Evolutionary conservation across 1,139 yeast species (phyloP).

Genomic region (Ogataea hybrid): DNA sequence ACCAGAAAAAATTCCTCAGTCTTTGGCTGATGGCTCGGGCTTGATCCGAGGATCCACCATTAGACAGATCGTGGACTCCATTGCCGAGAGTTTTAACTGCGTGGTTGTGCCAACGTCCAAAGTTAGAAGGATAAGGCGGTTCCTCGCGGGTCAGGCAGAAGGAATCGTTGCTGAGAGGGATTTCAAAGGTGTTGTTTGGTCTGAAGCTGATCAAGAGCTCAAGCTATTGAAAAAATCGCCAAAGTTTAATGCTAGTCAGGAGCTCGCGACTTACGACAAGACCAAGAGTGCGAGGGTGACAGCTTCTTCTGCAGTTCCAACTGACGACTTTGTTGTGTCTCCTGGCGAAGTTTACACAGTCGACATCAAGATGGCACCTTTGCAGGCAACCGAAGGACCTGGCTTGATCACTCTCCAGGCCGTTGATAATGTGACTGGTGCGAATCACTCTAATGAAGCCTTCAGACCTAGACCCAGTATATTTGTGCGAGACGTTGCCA

Average conservation of each 20-base stretch:
- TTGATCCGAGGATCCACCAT: slow-evolving; percentile 63
- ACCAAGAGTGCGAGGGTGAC: slow-evolving; percentile 35
- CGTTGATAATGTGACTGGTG: slow-evolving; percentile 61
- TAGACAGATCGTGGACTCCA: slow-evolving; percentile 71
- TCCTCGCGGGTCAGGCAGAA: slow-evolving; percentile 93
- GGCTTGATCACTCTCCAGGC: slow-evolving; percentile 69
- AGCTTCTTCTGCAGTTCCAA: slow-evolving; percentile 55
- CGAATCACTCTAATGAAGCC: slow-evolving; percentile 49
- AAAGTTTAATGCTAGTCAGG: slow-evolving; percentile 29
- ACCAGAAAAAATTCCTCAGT: slow-evolving; percentile 68
- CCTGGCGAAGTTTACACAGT: slow-evolving; percentile 87
- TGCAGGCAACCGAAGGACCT: slow-evolving; percentile 45
- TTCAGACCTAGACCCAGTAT: slow-evolving; percentile 68
- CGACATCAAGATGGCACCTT: slow-evolving; percentile 79
- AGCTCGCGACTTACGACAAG: slow-evolving; percentile 38
- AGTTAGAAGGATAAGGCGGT: slow-evolving; percentile 87
- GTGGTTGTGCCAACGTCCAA: slow-evolving; percentile 88
- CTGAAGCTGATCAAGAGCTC: slow-evolving; percentile 76
- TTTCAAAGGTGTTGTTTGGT: slow-evolving; percentile 92
- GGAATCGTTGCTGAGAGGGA: slow-evolving; percentile 89
- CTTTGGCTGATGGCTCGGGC: slow-evolving; percentile 32
- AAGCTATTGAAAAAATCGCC: slow-evolving; percentile 47
- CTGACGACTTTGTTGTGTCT: slow-evolving; percentile 68
- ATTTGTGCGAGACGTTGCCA: slow-evolving; percentile 80
- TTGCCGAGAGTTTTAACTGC: slow-evolving; percentile 81